These are phyloP conservation scores for Epithemia pelagica DNA, from an alignment of 108 stramenopile genomes.

Conservation along the genomic window DNA sequence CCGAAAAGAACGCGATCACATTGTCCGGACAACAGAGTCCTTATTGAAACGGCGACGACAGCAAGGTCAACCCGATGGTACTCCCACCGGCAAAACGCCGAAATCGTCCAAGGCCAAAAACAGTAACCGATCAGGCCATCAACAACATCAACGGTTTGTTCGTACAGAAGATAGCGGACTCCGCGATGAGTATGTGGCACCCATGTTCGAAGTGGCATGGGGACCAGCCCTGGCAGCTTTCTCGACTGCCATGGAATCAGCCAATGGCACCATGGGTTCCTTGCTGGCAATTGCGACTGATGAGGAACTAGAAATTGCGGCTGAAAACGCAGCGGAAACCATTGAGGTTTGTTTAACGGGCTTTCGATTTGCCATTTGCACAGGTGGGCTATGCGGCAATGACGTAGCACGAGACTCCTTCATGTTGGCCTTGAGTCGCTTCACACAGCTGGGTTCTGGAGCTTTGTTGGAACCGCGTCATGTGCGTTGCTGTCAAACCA, in stretches of 20 bases:
- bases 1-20: slow-evolving; percentile 90
- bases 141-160: slow-evolving; percentile 35
- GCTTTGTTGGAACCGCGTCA: slow-evolving; percentile 79
- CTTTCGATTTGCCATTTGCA: slow-evolving; percentile 78
- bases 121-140: neutral
- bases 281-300: slow-evolving; percentile 71
- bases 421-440: slow-evolving; percentile 84
- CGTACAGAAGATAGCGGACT: slow-evolving; percentile 71
- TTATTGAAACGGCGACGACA: slow-evolving; percentile 65
- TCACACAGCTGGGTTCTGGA: slow-evolving; percentile 83
- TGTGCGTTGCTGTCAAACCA: slow-evolving; percentile 79
- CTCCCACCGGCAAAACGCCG: neutral
- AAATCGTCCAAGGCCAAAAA: neutral
- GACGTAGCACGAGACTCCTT: slow-evolving; percentile 85
- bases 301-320: slow-evolving; percentile 75
- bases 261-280: slow-evolving; percentile 71
- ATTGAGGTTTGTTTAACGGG: slow-evolving; percentile 83
- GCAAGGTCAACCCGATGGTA: neutral
- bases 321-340: slow-evolving; percentile 73
- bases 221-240: slow-evolving; percentile 93
- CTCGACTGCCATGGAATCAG: slow-evolving; percentile 87
- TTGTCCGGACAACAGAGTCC: slow-evolving; percentile 85
- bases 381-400: slow-evolving; percentile 81
- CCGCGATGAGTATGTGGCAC: slow-evolving; percentile 82
- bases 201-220: slow-evolving; percentile 99